Conservation (phyloP, 768 basidiomycete species). For the Ramaria sp. region DNA sequence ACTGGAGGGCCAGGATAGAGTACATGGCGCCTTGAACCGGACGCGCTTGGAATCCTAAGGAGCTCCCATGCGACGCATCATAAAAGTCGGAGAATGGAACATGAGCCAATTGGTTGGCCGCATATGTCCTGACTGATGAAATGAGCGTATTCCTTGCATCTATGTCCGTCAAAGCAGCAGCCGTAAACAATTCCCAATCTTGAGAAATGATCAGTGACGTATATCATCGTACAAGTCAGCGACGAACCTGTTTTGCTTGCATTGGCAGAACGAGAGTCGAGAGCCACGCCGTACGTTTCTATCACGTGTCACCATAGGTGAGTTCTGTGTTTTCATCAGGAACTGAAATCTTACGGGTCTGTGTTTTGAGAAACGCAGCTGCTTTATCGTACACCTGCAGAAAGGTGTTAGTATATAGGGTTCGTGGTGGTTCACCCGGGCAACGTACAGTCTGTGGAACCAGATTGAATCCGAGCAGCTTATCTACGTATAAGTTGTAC, state of each 20-base stretch:
- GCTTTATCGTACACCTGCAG: neutral
- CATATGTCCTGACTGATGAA: slow-evolving; percentile 37
- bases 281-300: neutral
- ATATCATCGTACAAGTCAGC: neutral
- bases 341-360: neutral
- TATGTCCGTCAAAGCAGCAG: slow-evolving; percentile 38
- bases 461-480: slow-evolving; percentile 24
- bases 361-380: neutral
- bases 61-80: neutral
- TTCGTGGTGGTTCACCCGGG: no score
- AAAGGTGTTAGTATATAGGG: neutral
- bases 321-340: neutral
- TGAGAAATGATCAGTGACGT: neutral
- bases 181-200: slow-evolving; percentile 54
- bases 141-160: slow-evolving; percentile 40
- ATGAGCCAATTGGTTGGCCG: slow-evolving; percentile 16
- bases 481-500: slow-evolving; percentile 34
- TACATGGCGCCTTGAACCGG: neutral
- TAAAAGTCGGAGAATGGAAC: neutral
- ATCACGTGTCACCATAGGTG: neutral
- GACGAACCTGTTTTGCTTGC: neutral
- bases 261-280: neutral
- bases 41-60: neutral
- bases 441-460: neutral
- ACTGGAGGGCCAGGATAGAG: neutral